phyloP scores from a whole-genome alignment of 83 land plant genomes.

The Picea engelmannii region DNA sequence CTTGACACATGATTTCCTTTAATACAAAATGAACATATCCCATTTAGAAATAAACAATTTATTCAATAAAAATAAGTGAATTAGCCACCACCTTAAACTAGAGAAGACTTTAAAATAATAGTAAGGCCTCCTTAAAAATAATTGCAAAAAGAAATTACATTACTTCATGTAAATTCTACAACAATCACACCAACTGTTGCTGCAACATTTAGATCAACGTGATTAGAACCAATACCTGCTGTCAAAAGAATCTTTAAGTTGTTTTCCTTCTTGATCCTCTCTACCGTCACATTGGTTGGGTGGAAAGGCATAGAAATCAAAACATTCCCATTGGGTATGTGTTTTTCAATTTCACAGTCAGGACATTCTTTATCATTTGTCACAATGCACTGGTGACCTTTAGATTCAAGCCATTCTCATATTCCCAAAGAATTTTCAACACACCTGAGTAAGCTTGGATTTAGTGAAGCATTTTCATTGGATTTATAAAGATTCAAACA shows the following conservation, averaged over 20 bases:
- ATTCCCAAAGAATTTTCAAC: slow-evolving; percentile 14
- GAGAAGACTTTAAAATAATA: too few species aligned
- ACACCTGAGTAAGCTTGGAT: slow-evolving; percentile 4
- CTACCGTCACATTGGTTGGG: not conserved
- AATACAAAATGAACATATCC: too few species aligned
- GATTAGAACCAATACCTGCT: slow-evolving; percentile 2
- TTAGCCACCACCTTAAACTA: too few species aligned
- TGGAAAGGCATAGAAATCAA: not conserved
- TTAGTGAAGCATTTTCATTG: not conserved
- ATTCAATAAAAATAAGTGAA: too few species aligned
- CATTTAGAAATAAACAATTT: too few species aligned
- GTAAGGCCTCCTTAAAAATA: too few species aligned
- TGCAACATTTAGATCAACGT: not conserved
- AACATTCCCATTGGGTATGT: too few species aligned
- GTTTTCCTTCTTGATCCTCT: not conserved
- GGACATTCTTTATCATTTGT: slow-evolving; percentile 8
- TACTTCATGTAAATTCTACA: too few species aligned
- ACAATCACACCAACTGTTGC: not conserved
- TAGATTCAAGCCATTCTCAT: not conserved
- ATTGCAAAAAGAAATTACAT: too few species aligned
- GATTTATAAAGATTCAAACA: not conserved
- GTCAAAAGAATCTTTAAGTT: not conserved
- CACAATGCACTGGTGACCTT: not conserved
- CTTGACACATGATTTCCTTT: too few species aligned
- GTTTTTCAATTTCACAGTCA: not conserved